A percentile compares a stretch with the other conserved stretches of the same genome.
phyloP scores from a whole-genome alignment of 176 grass and related monocot genomes.

The Carex parvula region DNA sequence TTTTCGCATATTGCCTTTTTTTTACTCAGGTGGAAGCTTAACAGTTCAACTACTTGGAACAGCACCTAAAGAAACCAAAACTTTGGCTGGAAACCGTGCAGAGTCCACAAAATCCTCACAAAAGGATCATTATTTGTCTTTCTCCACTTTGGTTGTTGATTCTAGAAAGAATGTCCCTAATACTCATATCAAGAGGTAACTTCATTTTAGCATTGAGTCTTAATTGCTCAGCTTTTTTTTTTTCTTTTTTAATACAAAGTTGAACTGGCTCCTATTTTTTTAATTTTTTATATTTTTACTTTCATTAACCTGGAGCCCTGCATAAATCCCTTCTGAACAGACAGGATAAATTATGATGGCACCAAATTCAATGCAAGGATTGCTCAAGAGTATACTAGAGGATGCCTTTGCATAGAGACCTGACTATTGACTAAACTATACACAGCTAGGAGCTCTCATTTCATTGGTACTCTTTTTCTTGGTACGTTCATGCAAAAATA shows the following conservation, averaged over 20 bases:
- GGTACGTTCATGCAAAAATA: background rate
- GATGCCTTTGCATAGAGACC: background rate
- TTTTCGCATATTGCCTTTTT: background rate
- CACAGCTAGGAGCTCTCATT: background rate
- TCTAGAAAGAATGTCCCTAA: conserved; percentile 50
- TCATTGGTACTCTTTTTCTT: background rate
- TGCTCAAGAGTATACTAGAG: background rate
- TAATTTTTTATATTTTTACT: background rate
- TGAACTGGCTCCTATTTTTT: background rate
- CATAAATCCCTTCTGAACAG: conserved; percentile 1
- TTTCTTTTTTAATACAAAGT: background rate
- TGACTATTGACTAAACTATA: conserved; percentile 5
- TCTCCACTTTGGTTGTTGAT: conserved; percentile 61
- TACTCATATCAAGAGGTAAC: conserved; percentile 60
- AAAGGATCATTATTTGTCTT: conserved; percentile 53
- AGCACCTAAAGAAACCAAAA: conserved; percentile 43
- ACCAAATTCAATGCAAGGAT: background rate
- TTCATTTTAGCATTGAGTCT: conserved; percentile 8
- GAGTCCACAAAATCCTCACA: conserved; percentile 29
- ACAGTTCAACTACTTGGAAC: conserved; percentile 70
- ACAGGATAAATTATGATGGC: conserved; percentile 27
- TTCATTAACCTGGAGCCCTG: background rate
- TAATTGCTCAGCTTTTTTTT: background rate
- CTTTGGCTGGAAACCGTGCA: background rate
- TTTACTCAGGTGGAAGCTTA: conserved; percentile 67